These are phyloP conservation scores for Dillenia suffruticosa DNA, from an alignment of 164 flowering plant genomes.

Conservation along the genomic window DNA sequence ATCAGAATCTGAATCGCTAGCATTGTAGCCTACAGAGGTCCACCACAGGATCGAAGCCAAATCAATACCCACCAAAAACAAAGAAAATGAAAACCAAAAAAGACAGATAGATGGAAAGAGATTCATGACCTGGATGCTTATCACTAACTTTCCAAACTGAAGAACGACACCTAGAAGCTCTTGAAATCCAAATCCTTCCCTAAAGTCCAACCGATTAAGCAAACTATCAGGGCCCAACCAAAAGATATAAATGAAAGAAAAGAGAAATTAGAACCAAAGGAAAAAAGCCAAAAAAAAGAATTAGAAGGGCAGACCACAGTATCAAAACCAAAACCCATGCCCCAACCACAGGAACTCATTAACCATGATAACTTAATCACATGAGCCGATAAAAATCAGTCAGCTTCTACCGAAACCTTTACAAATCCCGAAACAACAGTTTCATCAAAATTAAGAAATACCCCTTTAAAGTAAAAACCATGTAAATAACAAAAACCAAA, in stretches of 20 bases:
- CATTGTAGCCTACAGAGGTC: conserved; percentile 53
- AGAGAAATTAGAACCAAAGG: not conserved
- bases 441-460: too few relatives aligned
- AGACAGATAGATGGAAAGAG: not conserved
- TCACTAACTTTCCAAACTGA: conserved; percentile 73
- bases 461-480: too few relatives aligned
- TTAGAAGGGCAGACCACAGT: too few relatives aligned
- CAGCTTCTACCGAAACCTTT: too few relatives aligned
- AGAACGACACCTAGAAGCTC: conserved; percentile 65
- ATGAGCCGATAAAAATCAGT: too few relatives aligned
- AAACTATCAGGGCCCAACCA: not conserved
- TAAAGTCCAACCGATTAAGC: conserved; percentile 8
- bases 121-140: conserved; percentile 61
- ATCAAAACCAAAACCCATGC: too few relatives aligned
- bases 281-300: not conserved
- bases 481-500: too few relatives aligned
- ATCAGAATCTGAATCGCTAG: conserved; percentile 79
- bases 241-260: not conserved
- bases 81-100: not conserved
- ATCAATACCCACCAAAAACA: conserved; percentile 4
- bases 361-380: too few relatives aligned
- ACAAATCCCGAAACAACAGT: too few relatives aligned
- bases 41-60: not conserved
- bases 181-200: conserved; percentile 79
- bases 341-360: too few relatives aligned